A percentile compares a stretch with the other conserved stretches of the same genome.
phyloP scores from a whole-genome alignment of 2,329 filamentous ascomycete species.

The Fusarium piperis region DNA sequence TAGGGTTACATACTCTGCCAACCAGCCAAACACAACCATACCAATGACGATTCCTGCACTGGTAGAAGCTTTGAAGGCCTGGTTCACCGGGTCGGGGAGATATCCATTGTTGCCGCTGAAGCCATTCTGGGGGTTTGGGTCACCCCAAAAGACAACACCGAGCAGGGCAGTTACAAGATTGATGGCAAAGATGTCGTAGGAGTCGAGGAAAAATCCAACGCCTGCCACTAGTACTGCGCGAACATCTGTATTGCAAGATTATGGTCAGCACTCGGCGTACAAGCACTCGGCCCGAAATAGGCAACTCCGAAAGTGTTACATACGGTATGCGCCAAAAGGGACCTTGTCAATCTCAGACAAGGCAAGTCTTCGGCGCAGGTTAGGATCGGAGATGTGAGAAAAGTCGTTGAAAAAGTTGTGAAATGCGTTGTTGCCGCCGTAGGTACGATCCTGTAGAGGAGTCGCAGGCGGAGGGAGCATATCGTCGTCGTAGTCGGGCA shows the following conservation, averaged over 20 bases:
- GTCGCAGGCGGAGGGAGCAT: slow-evolving; percentile 55
- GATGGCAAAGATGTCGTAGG: slow-evolving; percentile 85
- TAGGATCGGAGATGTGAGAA: slow-evolving; percentile 74
- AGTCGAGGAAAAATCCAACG: slow-evolving; percentile 85
- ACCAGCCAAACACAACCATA: slow-evolving; percentile 79
- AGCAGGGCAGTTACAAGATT: slow-evolving; percentile 77
- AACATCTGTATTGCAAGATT: slow-evolving; percentile 57
- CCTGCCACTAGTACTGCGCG: slow-evolving; percentile 80
- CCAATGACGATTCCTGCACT: slow-evolving; percentile 82
- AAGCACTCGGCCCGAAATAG: neutral
- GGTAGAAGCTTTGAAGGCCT: slow-evolving; percentile 83
- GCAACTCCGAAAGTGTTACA: slow-evolving; percentile 24
- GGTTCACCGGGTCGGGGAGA: slow-evolving; percentile 72
- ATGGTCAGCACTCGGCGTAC: slow-evolving; percentile 8
- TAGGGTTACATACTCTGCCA: slow-evolving; percentile 68
- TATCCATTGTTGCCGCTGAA: slow-evolving; percentile 63
- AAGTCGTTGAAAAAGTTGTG: slow-evolving; percentile 80
- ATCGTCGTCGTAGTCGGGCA: slow-evolving; percentile 48
- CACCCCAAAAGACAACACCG: slow-evolving; percentile 80
- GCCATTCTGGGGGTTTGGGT: slow-evolving; percentile 52
- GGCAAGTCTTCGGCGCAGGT: slow-evolving; percentile 77
- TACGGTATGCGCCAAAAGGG: slow-evolving; percentile 76
- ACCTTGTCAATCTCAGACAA: slow-evolving; percentile 84
- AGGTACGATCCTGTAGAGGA: slow-evolving; percentile 53
- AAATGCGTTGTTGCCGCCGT: slow-evolving; percentile 74